Evolutionary conservation across 306 rosid genomes (phyloP).

Genomic region (Trichosanthes truncata): DNA sequence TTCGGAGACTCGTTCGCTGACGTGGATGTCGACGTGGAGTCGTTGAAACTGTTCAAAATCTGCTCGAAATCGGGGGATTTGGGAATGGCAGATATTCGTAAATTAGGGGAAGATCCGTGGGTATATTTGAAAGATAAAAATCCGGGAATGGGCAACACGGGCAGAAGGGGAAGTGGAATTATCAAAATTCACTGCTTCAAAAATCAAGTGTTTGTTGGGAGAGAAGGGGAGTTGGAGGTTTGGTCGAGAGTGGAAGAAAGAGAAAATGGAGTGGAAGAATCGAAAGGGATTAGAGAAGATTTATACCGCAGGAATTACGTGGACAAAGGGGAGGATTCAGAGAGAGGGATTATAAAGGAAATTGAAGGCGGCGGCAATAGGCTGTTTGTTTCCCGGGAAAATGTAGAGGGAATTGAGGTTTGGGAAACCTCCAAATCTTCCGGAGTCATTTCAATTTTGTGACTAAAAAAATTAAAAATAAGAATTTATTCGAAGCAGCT

Average conservation of each 20-base stretch:
- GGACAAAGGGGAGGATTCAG: slow-evolving; percentile 52
- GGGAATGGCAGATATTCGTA: slow-evolving; percentile 76
- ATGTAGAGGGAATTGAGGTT: slow-evolving; percentile 79
- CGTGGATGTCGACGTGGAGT: slow-evolving; percentile 53
- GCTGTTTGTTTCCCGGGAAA: slow-evolving; percentile 67
- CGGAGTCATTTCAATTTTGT: slow-evolving; percentile 23
- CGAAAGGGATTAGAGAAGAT: slow-evolving; percentile 19
- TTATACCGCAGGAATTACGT: slow-evolving; percentile 45
- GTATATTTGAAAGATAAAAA: slow-evolving; percentile 68
- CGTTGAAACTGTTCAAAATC: slow-evolving; percentile 47
- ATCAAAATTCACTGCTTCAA: slow-evolving; percentile 42
- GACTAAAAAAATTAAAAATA: no score
- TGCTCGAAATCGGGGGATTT: slow-evolving; percentile 82
- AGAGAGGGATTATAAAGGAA: slow-evolving; percentile 58
- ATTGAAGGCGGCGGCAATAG: slow-evolving; percentile 88
- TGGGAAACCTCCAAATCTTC: slow-evolving; percentile 79
- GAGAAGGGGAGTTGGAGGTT: slow-evolving; percentile 76
- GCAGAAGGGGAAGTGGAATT: slow-evolving; percentile 15
- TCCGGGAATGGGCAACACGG: slow-evolving; percentile 38
- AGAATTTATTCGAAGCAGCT: no score
- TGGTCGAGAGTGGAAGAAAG: slow-evolving; percentile 43
- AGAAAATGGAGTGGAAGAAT: slow-evolving; percentile 23
- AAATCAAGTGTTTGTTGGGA: slow-evolving; percentile 65
- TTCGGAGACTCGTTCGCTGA: slow-evolving; percentile 73
- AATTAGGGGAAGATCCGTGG: slow-evolving; percentile 76